Evolutionary conservation across 345 rosid genomes (phyloP).

Genomic region (Citrus trifoliata): DNA sequence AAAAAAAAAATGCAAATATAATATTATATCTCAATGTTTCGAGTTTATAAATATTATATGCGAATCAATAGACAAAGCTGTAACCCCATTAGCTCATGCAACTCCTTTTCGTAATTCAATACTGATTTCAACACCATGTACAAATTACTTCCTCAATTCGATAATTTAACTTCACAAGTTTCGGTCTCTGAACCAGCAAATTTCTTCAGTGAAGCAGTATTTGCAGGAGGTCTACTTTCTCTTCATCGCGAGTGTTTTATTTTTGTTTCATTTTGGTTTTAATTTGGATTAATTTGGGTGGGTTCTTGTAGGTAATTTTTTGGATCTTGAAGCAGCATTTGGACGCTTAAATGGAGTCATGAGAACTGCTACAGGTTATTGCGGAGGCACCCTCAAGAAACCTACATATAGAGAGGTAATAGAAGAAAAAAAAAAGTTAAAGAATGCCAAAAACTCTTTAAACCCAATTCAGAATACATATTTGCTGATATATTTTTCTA

Average conservation of each 20-base stretch:
- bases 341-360: conserved; percentile 16
- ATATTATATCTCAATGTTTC: no score
- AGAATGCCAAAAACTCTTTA: not conserved
- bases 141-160: conserved; percentile 9
- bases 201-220: conserved; percentile 16
- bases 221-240: conserved; percentile 16
- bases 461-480: not conserved
- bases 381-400: conserved; percentile 16
- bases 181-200: not conserved
- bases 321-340: conserved; percentile 22
- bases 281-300: not conserved
- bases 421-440: no score
- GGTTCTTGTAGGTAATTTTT: conserved; percentile 8
- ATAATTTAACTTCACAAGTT: not conserved
- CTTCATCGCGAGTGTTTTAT: no score
- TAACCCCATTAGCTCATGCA: not conserved
- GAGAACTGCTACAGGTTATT: conserved; percentile 18
- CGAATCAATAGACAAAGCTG: no score
- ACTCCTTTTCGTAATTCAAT: not conserved
- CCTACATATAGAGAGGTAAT: conserved; percentile 12
- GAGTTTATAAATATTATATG: no score
- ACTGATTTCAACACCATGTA: not conserved
- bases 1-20: not conserved
- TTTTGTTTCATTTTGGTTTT: not conserved
- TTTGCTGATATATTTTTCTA: not conserved